Conservation (phyloP, 2,329 filamentous ascomycete species). For the Lachnellula suecica region DNA sequence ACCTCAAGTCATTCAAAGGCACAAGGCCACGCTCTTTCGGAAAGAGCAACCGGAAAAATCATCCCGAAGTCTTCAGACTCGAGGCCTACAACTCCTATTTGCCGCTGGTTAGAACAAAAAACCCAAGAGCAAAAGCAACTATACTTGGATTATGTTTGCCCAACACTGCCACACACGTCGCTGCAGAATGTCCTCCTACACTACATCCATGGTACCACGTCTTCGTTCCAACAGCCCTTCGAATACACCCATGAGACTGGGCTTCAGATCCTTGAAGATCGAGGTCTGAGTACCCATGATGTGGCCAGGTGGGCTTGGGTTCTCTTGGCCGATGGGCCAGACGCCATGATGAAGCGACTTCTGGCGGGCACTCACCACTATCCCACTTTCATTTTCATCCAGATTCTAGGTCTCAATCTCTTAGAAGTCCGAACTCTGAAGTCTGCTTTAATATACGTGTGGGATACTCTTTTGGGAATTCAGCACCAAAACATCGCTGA, state of each 20-base stretch:
- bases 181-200: background rate
- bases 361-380: conserved; percentile 9
- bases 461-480: conserved; percentile 7
- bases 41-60: no score
- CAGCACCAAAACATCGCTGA: background rate
- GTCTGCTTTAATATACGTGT: conserved; percentile 13
- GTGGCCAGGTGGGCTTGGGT: conserved; percentile 30
- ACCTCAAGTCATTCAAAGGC: no score
- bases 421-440: conserved; percentile 17
- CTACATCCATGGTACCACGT: background rate
- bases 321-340: conserved; percentile 16
- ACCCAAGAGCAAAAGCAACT: background rate
- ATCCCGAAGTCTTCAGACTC: no score
- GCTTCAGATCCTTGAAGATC: conserved; percentile 2
- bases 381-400: conserved; percentile 28
- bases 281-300: conserved; percentile 21
- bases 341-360: conserved; percentile 25
- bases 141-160: background rate
- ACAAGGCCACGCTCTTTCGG: no score
- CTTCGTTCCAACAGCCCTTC: background rate
- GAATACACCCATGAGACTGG: background rate
- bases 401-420: conserved; percentile 25
- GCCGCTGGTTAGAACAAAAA: background rate
- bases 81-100: no score
- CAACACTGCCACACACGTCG: background rate